Conservation (phyloP, 108 stramenopile species). For the Craspedostauros australis region DNA sequence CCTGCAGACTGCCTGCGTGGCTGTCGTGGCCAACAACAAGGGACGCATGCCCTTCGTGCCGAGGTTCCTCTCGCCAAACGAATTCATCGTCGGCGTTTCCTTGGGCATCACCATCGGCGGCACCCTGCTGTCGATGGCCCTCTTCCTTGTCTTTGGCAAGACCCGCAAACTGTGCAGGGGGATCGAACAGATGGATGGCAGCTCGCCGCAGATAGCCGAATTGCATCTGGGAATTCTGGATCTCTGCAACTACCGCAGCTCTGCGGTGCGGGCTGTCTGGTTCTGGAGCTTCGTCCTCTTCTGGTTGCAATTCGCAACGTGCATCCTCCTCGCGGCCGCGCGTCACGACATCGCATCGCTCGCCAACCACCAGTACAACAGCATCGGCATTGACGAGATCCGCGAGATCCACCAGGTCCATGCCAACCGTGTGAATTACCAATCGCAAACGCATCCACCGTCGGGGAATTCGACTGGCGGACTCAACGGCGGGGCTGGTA, state of each 20-base stretch:
- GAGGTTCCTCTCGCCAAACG: constrained; percentile 24
- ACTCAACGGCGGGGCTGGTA: no score
- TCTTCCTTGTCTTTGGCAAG: constrained; percentile 11
- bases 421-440: no score
- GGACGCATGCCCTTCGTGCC: constrained; percentile 2
- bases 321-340: constrained; percentile 15
- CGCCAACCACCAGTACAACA: constrained; percentile 2
- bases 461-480: no score
- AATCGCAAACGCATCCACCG: no score
- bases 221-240: no score
- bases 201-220: no score
- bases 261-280: constrained; percentile 15
- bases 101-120: constrained; percentile 35
- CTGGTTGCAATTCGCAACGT: constrained; percentile 22
- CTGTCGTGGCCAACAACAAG: constrained; percentile 9
- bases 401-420: no score
- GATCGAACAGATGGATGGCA: no score
- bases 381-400: no score
- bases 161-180: no score
- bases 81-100: constrained; percentile 35
- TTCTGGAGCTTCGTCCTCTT: constrained; percentile 36
- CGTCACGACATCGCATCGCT: constrained; percentile 14
- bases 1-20: constrained; percentile 9
- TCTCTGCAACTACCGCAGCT: no score
- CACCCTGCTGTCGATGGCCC: constrained; percentile 14